These are phyloP conservation scores for Vigna unguiculata DNA, from an alignment of 306 rosid species.

Conservation along the genomic window DNA sequence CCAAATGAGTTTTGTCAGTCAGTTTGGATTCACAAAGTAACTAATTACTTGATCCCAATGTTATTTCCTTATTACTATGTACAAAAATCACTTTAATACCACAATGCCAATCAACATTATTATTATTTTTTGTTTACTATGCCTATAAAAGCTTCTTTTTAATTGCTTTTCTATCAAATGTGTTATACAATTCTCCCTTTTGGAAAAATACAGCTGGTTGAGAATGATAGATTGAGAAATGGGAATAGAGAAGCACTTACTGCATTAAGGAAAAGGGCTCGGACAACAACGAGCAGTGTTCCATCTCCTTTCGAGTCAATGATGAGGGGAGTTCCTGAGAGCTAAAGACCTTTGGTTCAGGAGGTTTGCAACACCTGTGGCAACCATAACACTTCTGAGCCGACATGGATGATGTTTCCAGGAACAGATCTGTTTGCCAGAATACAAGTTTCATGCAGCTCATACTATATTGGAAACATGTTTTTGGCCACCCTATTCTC, in stretches of 20 bases:
- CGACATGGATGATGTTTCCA: conserved; percentile 83
- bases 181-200: conserved; percentile 25
- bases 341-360: conserved; percentile 74
- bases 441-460: conserved; percentile 87
- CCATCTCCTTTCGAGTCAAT: conserved; percentile 86
- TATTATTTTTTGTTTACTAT: conserved; percentile 1
- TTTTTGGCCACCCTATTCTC: conserved; percentile 30
- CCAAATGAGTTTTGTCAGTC: background rate
- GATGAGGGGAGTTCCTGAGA: conserved; percentile 74
- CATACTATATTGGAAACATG: conserved; percentile 86
- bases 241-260: conserved; percentile 93
- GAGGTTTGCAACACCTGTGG: conserved; percentile 91
- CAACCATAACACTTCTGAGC: conserved; percentile 75
- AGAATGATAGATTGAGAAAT: conserved; percentile 84
- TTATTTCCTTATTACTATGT: conserved; percentile 1
- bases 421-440: conserved; percentile 84
- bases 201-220: conserved; percentile 65
- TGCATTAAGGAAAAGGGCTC: conserved; percentile 80
- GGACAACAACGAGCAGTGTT: conserved; percentile 79
- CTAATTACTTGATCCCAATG: conserved; percentile 5
- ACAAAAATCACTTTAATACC: background rate
- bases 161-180: conserved; percentile 18
- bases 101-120: background rate
- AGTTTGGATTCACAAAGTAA: conserved; percentile 16
- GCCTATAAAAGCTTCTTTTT: conserved; percentile 8